phyloP scores from a whole-genome alignment of 1,284 basidiomycete genomes.

The Fistulinella cinereoalba region DNA sequence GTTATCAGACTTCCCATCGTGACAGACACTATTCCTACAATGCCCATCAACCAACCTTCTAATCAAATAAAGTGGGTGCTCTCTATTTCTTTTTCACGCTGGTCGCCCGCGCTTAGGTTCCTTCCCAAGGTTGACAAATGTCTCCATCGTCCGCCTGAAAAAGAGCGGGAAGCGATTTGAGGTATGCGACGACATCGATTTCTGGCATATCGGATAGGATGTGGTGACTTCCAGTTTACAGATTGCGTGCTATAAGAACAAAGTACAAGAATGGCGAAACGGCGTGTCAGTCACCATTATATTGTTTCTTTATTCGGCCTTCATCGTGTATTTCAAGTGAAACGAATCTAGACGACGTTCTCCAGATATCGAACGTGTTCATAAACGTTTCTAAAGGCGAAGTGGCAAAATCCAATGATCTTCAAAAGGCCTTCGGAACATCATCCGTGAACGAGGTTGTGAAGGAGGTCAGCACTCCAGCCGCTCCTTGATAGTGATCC shows the following conservation, averaged over 20 bases:
- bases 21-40: too few species aligned
- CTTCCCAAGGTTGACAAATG: slow-evolving; percentile 80
- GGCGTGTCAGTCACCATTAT: slow-evolving; percentile 64
- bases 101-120: slow-evolving; percentile 4
- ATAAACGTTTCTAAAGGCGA: slow-evolving; percentile 96
- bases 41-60: slow-evolving; percentile 79
- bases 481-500: not conserved
- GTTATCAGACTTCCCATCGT: too few species aligned
- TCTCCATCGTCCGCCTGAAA: slow-evolving; percentile 92
- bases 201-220: not conserved
- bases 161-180: slow-evolving; percentile 98
- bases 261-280: slow-evolving; percentile 94
- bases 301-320: not conserved
- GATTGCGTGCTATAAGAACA: slow-evolving; percentile 99
- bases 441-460: slow-evolving; percentile 73
- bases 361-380: slow-evolving; percentile 97
- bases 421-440: slow-evolving; percentile 89
- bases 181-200: slow-evolving; percentile 42
- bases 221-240: slow-evolving; percentile 35
- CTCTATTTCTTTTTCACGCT: not conserved
- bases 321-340: slow-evolving; percentile 52
- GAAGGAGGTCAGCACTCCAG: slow-evolving; percentile 63
- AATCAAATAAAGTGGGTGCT: slow-evolving; percentile 78
- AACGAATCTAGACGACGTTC: slow-evolving; percentile 91
- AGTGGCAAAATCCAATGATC: slow-evolving; percentile 84